phyloP scores from a whole-genome alignment of 2,329 filamentous ascomycete species.

The Stagonosporopsis rhizophila region DNA sequence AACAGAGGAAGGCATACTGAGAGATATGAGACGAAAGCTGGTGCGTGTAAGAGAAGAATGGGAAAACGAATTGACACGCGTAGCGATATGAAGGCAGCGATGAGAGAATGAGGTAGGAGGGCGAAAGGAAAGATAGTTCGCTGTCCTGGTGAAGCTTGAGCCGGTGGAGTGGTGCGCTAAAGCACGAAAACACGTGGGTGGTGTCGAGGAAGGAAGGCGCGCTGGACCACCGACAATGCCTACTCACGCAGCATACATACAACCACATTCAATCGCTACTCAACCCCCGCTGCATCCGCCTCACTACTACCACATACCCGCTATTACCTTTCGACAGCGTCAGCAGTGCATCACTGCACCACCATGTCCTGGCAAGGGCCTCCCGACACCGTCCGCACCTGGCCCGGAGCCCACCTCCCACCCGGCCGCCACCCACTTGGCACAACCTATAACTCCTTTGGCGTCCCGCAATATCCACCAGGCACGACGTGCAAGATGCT shows the following conservation, averaged over 20 bases:
- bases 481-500: conserved; percentile 1
- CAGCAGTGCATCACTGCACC: neutral
- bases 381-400: neutral
- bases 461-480: conserved; percentile 1
- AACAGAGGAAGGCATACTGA: conserved; percentile 54
- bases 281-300: neutral
- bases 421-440: neutral
- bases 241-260: too few relatives aligned
- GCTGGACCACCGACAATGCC: neutral
- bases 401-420: conserved; percentile 2
- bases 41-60: conserved; percentile 3
- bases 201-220: conserved; percentile 24
- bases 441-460: neutral
- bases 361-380: conserved; percentile 3
- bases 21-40: conserved; percentile 5
- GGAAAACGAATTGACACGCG: conserved; percentile 13
- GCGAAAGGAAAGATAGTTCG: conserved; percentile 12
- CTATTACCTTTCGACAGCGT: neutral
- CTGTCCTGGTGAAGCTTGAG: conserved; percentile 2
- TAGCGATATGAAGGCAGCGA: neutral
- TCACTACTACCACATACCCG: neutral
- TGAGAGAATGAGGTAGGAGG: neutral
- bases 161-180: conserved; percentile 20
- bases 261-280: too few relatives aligned
- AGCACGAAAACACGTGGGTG: conserved; percentile 26